These are phyloP conservation scores for Cyclaneusma minus DNA, from an alignment of 2,329 filamentous ascomycete species.

Conservation along the genomic window DNA sequence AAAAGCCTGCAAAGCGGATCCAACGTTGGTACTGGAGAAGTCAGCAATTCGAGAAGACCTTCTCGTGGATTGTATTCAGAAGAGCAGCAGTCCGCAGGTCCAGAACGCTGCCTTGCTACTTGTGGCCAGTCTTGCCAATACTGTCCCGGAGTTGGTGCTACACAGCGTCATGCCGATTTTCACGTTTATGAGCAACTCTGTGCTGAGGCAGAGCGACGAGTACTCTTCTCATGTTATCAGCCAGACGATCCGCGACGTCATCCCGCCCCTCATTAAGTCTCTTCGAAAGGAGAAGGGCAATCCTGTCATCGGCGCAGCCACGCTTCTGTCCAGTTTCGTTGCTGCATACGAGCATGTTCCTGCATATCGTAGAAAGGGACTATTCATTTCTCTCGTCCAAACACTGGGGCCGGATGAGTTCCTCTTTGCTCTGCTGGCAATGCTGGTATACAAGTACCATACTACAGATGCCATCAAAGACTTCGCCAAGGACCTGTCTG, in stretches of 20 bases:
- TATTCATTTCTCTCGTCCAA: constrained; percentile 74
- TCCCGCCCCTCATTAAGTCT: constrained; percentile 78
- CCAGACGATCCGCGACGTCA: constrained; percentile 84
- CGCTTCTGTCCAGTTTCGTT: constrained; percentile 88
- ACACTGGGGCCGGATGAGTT: constrained; percentile 79
- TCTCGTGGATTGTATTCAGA: constrained; percentile 86
- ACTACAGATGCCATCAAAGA: constrained; percentile 55
- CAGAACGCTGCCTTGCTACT: constrained; percentile 83
- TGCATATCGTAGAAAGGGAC: constrained; percentile 61
- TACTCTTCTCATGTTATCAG: constrained; percentile 95
- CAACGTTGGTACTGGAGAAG: constrained; percentile 52
- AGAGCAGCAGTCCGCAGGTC: constrained; percentile 80
- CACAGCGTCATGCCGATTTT: constrained; percentile 99
- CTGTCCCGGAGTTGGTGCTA: constrained; percentile 78
- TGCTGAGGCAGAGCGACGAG: constrained; percentile 85
- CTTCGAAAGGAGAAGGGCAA: constrained; percentile 67
- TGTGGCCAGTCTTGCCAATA: constrained; percentile 72
- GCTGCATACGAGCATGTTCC: constrained; percentile 95
- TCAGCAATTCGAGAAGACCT: constrained; percentile 75
- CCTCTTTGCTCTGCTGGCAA: constrained; percentile 71
- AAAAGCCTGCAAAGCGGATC: constrained; percentile 51
- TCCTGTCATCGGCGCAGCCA: constrained; percentile 66
- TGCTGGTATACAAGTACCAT: constrained; percentile 82
- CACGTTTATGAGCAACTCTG: constrained; percentile 89
- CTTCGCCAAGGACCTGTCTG: constrained; percentile 64